Base-by-base conservation (phyloP, 2,329 filamentous ascomycete genomes). In the Diplodia intermedia region DNA sequence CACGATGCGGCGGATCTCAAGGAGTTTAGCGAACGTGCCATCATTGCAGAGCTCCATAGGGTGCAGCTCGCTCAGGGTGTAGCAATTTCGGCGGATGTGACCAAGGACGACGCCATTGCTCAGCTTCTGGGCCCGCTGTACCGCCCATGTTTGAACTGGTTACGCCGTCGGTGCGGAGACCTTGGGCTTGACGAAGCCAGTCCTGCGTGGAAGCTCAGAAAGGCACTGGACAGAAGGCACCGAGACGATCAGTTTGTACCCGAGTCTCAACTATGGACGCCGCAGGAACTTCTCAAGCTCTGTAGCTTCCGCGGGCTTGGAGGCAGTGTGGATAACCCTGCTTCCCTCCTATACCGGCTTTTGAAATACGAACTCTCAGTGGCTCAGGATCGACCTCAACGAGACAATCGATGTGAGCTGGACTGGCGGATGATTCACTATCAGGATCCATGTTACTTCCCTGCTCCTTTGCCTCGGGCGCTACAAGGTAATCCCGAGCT, bases 361-460 rank as follows among this genome's bases (percentile, higher is more conserved):
- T 18, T 61, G 57, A 49, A 49, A 26, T 50, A 61, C 9, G 57
- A 61, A 14, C 40, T 61, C 23, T 15, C 33, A 33, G 18, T 49
- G 4, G 57, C 57, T 11, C 57, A 61, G 26, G 57, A 61, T 23
- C 38, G 40, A 15, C 57, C 40, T 33, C 57, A 49, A 33, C 15
- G 14, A 15, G 7, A 20, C 8, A 18, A 23, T 18, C 26, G 57
- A 15, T 20, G 12, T 33, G 12, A 14, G 8, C 26, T 61, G 14
- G 57, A 61, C 4, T 61, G 57, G 40, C 57, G 57, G 9, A 14
- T 61, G 40, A 61, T 23, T 4, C 40, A 49, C 40, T 33, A 31
- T 33, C 40, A 49, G 29, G 57, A 61, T 14, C 57, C 57, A 12
- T 40, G 38, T 12, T 43, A 49, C 26, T 49, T 49, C 7, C 12